A percentile compares a stretch with the other conserved stretches of the same genome.
These are phyloP conservation scores for Rickenella mellea DNA, from an alignment of 768 basidiomycete genomes.

Conservation along the genomic window DNA sequence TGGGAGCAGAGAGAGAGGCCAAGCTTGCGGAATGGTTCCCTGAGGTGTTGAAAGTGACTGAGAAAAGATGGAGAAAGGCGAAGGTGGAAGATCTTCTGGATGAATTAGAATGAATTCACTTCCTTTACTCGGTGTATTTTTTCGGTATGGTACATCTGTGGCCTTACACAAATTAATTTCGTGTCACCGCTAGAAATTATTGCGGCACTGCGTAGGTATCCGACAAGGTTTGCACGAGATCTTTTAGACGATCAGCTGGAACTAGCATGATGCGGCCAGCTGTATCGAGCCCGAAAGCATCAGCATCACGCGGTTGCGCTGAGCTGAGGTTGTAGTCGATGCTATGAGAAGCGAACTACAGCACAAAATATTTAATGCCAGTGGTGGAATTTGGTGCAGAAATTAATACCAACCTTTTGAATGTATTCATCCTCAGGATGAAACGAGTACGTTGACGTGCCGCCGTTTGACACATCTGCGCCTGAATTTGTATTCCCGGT, in stretches of 20 bases:
- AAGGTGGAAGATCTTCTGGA: constrained; percentile 28
- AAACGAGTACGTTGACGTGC: constrained; percentile 54
- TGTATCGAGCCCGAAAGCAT: constrained; percentile 65
- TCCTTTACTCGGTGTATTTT: no score
- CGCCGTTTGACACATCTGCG: constrained; percentile 9
- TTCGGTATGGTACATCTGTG: no score
- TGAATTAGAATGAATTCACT: no score
- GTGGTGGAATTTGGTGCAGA: background rate
- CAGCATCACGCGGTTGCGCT: constrained; percentile 43
- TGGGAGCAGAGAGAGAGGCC: constrained; percentile 27
- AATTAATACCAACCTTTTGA: constrained; percentile 38
- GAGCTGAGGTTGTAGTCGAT: constrained; percentile 49
- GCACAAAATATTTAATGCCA: background rate
- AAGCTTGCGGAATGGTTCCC: constrained; percentile 38
- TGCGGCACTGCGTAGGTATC: background rate
- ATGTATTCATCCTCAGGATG: constrained; percentile 83
- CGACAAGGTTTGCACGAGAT: background rate
- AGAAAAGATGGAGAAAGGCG: constrained; percentile 37
- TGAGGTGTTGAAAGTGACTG: constrained; percentile 33
- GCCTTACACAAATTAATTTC: no score
- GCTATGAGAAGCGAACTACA: constrained; percentile 39
- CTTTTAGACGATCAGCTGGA: constrained; percentile 28
- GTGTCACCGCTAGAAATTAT: no score
- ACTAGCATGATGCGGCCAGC: constrained; percentile 60
- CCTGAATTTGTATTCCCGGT: constrained; percentile 13